Base-by-base conservation (phyloP, 805 yeast species). In the Candida endomychidarum region DNA sequence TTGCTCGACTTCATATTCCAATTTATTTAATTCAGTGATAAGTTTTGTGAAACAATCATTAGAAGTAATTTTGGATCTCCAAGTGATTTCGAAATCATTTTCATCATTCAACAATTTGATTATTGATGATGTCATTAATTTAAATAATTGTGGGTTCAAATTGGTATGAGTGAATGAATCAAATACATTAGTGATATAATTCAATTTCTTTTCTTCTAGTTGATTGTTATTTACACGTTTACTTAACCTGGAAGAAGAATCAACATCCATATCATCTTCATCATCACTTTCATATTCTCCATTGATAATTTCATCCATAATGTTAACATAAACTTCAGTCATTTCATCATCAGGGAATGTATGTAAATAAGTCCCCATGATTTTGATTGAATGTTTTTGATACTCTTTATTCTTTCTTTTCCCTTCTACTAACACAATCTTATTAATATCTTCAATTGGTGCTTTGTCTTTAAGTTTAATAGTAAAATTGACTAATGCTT, bases 401-500 rank as follows among this genome's bases (percentile, higher is more conserved):
- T 90, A 89, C 0, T 58, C 73, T 49, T 72, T 74, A 53, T 86
- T 87, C 30, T 77, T 75, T 47, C 95, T 70, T 42, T 75, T 75
- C 0, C 84, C 76, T 55, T 90, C 97, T 1, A 67, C 62, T 3
- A 69, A 41, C 0, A 83, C 74, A 1, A 75, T 65, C 17, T 67
- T 66, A 20, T 62, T 62, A 6, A 84, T 60, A 17, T 50, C 56
- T 1, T 56, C 59, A 22, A 65, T 54, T 5, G 77, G 32, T 0
- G 54, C 67, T 1, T 35, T 8, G 26, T 81, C 48, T 34, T 67
- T 60, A 7, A 79, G 70, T 43, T 77, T 78, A 12, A 66, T 52
- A 0, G 82, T 54, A 22, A 85, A 67, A 1, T 77, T 61, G 0
- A 86, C 83, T 39, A 90, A 63, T 0, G 96, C 86, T 25, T 78